Percentiles rank a stretch among this genome's conserved stretches.
Evolutionary conservation across 352 stramenopile genomes (phyloP).

Genomic region (Globisporangium splendens): DNA sequence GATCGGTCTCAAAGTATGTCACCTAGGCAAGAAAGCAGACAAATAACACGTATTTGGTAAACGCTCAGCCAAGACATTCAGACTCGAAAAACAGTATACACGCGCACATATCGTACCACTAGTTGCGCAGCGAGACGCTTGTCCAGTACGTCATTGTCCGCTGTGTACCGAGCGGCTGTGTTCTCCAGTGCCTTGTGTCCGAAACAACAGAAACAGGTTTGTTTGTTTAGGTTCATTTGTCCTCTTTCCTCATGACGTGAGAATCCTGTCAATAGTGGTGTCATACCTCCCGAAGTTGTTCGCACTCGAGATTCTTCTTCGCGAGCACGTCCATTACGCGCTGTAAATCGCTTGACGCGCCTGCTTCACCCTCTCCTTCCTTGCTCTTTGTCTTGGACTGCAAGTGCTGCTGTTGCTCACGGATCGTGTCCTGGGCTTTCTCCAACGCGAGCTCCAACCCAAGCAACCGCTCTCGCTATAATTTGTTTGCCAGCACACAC

Average conservation of each 20-base stretch:
- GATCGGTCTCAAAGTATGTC: conserved; percentile 65
- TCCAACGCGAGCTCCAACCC: conserved; percentile 46
- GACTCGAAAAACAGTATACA: too few relatives aligned
- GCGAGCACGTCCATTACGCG: conserved; percentile 47
- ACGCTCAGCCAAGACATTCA: too few relatives aligned
- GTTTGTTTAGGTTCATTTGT: too few relatives aligned
- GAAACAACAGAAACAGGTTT: background rate
- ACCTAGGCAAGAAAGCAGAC: conserved; percentile 26
- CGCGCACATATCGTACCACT: conserved; percentile 28
- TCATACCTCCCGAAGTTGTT: conserved; percentile 60
- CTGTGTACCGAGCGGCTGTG: conserved; percentile 46
- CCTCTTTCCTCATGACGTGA: too few relatives aligned
- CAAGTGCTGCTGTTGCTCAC: conserved; percentile 11
- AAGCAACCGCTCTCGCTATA: conserved; percentile 39
- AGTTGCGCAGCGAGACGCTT: conserved; percentile 70
- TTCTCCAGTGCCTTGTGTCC: conserved; percentile 49
- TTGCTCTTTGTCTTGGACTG: background rate
- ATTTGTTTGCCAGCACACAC: background rate
- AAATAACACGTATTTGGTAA: too few relatives aligned
- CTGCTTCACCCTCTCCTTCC: conserved; percentile 7
- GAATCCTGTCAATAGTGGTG: too few relatives aligned
- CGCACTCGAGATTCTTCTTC: conserved; percentile 66
- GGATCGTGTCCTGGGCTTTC: conserved; percentile 16
- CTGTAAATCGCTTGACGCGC: conserved; percentile 36
- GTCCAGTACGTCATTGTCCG: conserved; percentile 57